Evolutionary conservation across 306 rosid species (phyloP).

Genomic region (Lablab purpureus): DNA sequence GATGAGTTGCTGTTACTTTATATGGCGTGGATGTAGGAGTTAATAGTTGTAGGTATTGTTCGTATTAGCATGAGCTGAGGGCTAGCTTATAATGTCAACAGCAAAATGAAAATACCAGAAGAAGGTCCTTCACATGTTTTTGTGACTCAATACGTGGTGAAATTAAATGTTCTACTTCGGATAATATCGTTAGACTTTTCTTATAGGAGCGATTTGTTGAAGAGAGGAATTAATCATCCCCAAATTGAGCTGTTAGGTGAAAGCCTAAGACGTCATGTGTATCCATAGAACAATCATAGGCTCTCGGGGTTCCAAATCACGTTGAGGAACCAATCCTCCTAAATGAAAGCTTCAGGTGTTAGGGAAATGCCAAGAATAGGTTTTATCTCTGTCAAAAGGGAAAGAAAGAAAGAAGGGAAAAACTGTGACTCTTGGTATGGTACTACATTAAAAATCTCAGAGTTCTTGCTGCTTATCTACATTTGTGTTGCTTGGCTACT

Average conservation of each 20-base stretch:
- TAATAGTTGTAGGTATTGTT: not conserved
- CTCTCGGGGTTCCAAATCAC: not conserved
- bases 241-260: not conserved
- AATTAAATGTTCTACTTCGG: not conserved
- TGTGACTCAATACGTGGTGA: not conserved
- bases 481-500: not conserved
- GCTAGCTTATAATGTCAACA: not conserved
- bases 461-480: not conserved
- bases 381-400: not conserved
- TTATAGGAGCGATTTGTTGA: conserved; percentile 9
- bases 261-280: not conserved
- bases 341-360: not conserved
- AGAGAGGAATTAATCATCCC: conserved; percentile 16
- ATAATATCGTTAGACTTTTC: not conserved
- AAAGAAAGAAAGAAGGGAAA: too few species aligned
- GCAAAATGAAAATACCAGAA: not conserved
- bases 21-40: conserved; percentile 3
- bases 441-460: not conserved
- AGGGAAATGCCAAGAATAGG: not conserved
- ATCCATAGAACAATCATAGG: not conserved
- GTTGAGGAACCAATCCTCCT: conserved; percentile 4
- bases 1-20: conserved; percentile 6
- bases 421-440: too few species aligned
- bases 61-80: conserved; percentile 12
- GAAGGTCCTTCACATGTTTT: not conserved